Evolutionary conservation across 306 rosid genomes (phyloP), one percentile per base, ranked within the genome.

Genomic region (Corylus avellana): DNA sequence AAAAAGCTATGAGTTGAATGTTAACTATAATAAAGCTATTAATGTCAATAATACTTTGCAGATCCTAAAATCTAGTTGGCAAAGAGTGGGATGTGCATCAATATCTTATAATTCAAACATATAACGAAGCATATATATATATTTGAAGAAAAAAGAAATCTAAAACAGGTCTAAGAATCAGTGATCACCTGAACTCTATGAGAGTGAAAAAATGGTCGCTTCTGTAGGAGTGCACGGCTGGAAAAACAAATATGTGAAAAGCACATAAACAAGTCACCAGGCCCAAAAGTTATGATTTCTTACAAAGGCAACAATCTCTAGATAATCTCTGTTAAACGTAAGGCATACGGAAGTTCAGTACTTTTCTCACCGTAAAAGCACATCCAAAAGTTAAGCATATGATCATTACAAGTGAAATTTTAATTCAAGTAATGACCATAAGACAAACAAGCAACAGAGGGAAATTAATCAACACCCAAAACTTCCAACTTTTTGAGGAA

Each of bases 191-290:
- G 99, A 84, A 95, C 99, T 83, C 99, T 89, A 77, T 95, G 99
- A 39, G 99, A 95, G 86, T 95, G 99, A 90, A 90, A 95, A 87
- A 95, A 95, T 85, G 89, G 98, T 81, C 99, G 91, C 81, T 95
- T 95, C 89, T 91, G 99, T 84, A 95, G 87, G 73, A 95, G 94
- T 85, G 88, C 77, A 53, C 96, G 98, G 85, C 96, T 95, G 94
- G 70, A 78, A 50, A 86, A 79, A 80, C 58, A 76, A 74, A 72
- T 74, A 69, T 67, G 79, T 56, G 55, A 74, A 73, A 44, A 18
- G 71, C 9, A 51, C 64, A 79, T 81, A 79, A 80, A 76, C 70
- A 39, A 78, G 77, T 69, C 39, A 71, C 56, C 82, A 68, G 44
- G 58, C 81, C 75, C 58, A 75, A 67, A 39, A 71, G 37, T 37